phyloP scores from a whole-genome alignment of 495 filamentous ascomycete species.

The Rhypophila decipiens region DNA sequence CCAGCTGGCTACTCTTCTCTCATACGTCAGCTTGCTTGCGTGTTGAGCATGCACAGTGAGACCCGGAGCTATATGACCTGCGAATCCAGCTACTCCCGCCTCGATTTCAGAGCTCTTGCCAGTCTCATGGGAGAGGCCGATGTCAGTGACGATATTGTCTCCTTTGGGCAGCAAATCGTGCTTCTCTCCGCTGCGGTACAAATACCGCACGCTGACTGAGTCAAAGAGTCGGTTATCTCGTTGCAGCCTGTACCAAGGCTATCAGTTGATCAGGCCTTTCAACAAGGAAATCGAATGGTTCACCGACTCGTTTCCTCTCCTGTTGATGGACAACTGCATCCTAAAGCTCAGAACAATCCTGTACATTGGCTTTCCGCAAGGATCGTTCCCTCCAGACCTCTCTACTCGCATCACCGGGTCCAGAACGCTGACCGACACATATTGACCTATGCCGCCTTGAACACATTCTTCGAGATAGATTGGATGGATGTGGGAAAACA shows the following conservation, averaged over 20 bases:
- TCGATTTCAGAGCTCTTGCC: slow-evolving; percentile 5
- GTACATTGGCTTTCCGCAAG: slow-evolving; percentile 6
- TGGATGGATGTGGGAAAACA: slow-evolving; percentile 16
- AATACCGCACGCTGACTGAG: slow-evolving; percentile 16
- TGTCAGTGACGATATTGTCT: slow-evolving; percentile 9
- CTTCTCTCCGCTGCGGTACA: slow-evolving; percentile 16
- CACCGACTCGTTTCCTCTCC: slow-evolving; percentile 3
- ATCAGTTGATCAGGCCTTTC: not conserved
- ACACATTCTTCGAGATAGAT: slow-evolving; percentile 13
- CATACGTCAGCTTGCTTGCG: slow-evolving; percentile 17
- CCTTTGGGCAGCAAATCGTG: slow-evolving; percentile 14
- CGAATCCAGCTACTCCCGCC: slow-evolving; percentile 4
- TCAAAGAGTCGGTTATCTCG: slow-evolving; percentile 18
- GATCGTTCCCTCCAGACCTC: slow-evolving; percentile 7
- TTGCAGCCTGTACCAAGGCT: slow-evolving; percentile 2
- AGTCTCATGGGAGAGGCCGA: slow-evolving; percentile 9
- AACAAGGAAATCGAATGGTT: no score
- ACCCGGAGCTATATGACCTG: slow-evolving; percentile 5
- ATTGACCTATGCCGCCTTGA: slow-evolving; percentile 9
- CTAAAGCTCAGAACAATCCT: slow-evolving; percentile 14
- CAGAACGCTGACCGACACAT: slow-evolving; percentile 14
- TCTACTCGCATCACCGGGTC: slow-evolving; percentile 20
- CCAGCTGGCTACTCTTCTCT: slow-evolving; percentile 18
- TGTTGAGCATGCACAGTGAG: slow-evolving; percentile 15
- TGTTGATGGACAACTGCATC: slow-evolving; percentile 15